Conservation (phyloP, 1,284 basidiomycete species). For the Irpex sp. region DNA sequence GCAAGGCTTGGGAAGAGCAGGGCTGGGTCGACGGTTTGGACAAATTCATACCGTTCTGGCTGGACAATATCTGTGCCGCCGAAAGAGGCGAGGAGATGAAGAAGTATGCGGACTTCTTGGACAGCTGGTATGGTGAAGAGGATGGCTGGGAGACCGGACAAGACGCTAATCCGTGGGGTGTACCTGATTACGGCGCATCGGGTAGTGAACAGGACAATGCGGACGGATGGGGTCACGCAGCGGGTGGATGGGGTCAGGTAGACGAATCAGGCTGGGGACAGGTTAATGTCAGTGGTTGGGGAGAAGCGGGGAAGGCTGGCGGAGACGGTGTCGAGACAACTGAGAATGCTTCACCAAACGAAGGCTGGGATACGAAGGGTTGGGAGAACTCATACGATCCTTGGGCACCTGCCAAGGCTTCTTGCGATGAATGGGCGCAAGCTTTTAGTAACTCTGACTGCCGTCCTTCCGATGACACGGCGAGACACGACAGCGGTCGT, state of each 20-base stretch:
- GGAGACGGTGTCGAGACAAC: not conserved
- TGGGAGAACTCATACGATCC: not conserved
- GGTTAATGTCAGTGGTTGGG: not conserved
- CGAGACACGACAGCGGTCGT: not conserved
- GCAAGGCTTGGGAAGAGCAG: conserved; percentile 9
- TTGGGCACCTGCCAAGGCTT: not conserved
- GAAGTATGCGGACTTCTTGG: conserved; percentile 12
- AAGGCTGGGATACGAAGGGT: not conserved
- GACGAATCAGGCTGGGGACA: not conserved
- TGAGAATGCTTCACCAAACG: not conserved
- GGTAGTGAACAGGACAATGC: not conserved
- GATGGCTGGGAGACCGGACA: not conserved
- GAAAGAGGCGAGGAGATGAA: conserved; percentile 8
- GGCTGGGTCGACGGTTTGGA: conserved; percentile 5
- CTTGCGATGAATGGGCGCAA: not conserved
- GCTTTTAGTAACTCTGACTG: not conserved
- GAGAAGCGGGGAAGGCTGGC: not conserved
- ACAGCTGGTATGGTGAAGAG: conserved; percentile 3
- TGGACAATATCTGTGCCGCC: conserved; percentile 12
- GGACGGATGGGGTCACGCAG: conserved; percentile 3
- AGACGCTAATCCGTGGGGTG: not conserved
- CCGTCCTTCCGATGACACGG: not conserved
- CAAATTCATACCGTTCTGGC: conserved; percentile 14
- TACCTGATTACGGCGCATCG: not conserved
- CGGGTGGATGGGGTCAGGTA: not conserved